phyloP scores from a whole-genome alignment of 345 rosid genomes.

The Eutrema heterophyllum region DNA sequence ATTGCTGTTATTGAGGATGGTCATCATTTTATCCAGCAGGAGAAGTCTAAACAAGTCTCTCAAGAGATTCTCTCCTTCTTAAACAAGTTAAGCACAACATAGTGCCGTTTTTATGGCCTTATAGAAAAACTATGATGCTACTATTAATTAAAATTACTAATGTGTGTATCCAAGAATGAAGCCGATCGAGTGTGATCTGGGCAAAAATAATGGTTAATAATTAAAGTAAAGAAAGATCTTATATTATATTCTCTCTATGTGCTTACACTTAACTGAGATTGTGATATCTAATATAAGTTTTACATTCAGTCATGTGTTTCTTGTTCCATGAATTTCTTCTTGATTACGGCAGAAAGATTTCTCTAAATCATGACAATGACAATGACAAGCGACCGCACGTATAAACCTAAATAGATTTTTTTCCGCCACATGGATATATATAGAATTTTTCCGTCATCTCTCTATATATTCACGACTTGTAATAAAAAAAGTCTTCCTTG shows the following conservation, averaged over 20 bases:
- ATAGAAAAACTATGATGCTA: background rate
- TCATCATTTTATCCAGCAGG: slow-evolving; percentile 62
- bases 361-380: too few species aligned
- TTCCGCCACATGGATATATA: too few species aligned
- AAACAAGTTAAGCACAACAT: slow-evolving; percentile 23
- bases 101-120: background rate
- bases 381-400: too few species aligned
- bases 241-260: background rate
- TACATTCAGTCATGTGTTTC: too few species aligned
- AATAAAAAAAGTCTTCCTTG: too few species aligned
- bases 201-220: background rate
- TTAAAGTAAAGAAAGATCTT: background rate
- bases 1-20: slow-evolving; percentile 50
- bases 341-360: too few species aligned
- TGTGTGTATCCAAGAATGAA: background rate
- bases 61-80: slow-evolving; percentile 54
- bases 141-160: background rate
- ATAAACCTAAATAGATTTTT: too few species aligned
- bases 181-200: background rate
- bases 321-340: too few species aligned
- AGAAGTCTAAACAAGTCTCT: slow-evolving; percentile 50
- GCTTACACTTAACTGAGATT: too few species aligned
- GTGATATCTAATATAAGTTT: too few species aligned
- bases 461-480: too few species aligned
- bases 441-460: too few species aligned